Percentiles rank a stretch among this genome's conserved stretches.
Evolutionary conservation across 805 yeast genomes (phyloP).

Genomic region (Clavispora carvajalis): DNA sequence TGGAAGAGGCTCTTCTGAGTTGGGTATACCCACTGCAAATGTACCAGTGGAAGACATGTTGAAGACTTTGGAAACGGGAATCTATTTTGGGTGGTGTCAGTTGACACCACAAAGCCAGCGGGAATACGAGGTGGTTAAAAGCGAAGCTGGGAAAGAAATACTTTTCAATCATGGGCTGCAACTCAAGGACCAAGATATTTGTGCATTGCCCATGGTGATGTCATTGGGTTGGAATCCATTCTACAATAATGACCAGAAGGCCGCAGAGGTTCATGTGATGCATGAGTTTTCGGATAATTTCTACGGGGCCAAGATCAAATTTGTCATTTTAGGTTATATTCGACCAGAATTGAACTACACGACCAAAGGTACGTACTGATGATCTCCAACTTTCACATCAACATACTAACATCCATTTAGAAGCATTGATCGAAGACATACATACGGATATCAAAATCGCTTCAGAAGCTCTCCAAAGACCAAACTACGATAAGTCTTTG

Average conservation of each 20-base stretch:
- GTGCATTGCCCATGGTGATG: constrained; percentile 81
- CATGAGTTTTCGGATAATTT: constrained; percentile 65
- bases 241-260: constrained; percentile 69
- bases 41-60: constrained; percentile 54
- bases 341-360: constrained; percentile 88
- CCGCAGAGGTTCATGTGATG: constrained; percentile 83
- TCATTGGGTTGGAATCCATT: constrained; percentile 96
- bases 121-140: constrained; percentile 3
- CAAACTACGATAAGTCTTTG: background rate
- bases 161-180: constrained; percentile 58
- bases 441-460: constrained; percentile 74
- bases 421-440: constrained; percentile 82
- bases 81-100: constrained; percentile 79
- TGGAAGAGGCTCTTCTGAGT: constrained; percentile 91
- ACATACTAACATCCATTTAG: constrained; percentile 31
- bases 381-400: background rate
- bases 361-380: constrained; percentile 42
- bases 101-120: constrained; percentile 14
- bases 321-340: constrained; percentile 77
- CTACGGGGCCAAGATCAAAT: constrained; percentile 74
- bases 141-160: constrained; percentile 10
- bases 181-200: constrained; percentile 39
- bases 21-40: constrained; percentile 96
- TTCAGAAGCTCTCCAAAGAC: constrained; percentile 31
- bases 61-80: constrained; percentile 59